Evolutionary conservation across 179 eudicot species (phyloP), one percentile per base, ranked within the genome.

Genomic region (Dionaea muscipula): DNA sequence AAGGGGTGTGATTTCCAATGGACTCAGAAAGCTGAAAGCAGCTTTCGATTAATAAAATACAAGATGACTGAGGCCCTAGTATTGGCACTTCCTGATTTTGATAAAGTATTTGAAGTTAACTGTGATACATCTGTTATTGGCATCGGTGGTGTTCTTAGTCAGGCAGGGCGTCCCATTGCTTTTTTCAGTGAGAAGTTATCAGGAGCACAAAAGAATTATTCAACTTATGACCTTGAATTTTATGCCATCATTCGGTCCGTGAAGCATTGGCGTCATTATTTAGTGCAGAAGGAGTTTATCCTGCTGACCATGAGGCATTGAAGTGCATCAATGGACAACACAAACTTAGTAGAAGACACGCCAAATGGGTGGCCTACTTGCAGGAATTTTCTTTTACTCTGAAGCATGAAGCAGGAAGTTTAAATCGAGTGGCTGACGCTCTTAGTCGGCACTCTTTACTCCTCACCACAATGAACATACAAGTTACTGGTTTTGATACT

Each of bases 301-400:
- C 26, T 47, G 2, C 26, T 12, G 9, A 47, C 20, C 24, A 23
- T 22, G 23, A 44, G 3, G 48, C 22, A 2, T 20, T 17, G 21
- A 44, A 44, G 48, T 44, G 16, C 21, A 44, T 47, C 26, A 47
- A 22, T 15, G 26, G 51, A 33, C 75, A 75, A 26, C 40, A 17
- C 2, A 55, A 35, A 40, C 57, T 16, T 12, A 28, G 19, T 22
- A 28, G 8, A 3, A 3, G 8, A 3, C 35, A 28, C 8, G 35
- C 35, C 35, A 28, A 28, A 8, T 28, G 35, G 35, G 35, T 28
- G 3, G 35, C 3, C 3, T 28, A 3, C 35, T 35, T 53, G 24
- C 43, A 53, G 17, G 15, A 10, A 2, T 33, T 7, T 21, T 62
- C 47, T 0, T 28, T 14, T 0, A 62, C 51, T 16, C 59, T 68